Evolutionary conservation across 2,329 filamentous ascomycete genomes (phyloP).

Genomic region (Xylaria sp.): DNA sequence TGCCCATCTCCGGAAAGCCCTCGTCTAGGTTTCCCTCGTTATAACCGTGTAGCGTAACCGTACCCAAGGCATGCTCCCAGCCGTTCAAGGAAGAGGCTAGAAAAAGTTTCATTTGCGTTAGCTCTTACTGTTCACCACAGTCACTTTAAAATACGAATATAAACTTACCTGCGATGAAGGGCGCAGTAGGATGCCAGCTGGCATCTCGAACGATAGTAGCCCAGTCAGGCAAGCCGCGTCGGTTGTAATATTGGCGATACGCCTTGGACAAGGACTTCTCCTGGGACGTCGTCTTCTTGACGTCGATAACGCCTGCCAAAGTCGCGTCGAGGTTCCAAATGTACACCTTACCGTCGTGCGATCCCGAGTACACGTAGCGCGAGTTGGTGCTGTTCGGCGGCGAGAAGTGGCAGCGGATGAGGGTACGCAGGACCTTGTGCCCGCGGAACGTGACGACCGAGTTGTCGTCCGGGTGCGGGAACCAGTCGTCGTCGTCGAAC

Average conservation of each 20-base stretch:
- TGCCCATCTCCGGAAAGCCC: conserved; percentile 62
- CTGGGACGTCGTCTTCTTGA: conserved; percentile 70
- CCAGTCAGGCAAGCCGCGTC: conserved; percentile 66
- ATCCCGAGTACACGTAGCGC: conserved; percentile 91
- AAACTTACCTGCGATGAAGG: conserved; percentile 73
- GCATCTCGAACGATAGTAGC: conserved; percentile 84
- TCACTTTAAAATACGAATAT: too few species aligned
- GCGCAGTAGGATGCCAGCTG: conserved; percentile 87
- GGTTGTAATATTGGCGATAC: conserved; percentile 60
- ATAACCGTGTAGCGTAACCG: conserved; percentile 79
- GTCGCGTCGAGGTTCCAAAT: conserved; percentile 95
- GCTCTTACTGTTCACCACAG: neutral
- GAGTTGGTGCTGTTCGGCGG: conserved; percentile 85
- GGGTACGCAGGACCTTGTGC: conserved; percentile 84
- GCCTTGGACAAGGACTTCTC: conserved; percentile 62
- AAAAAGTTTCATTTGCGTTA: conserved; percentile 9
- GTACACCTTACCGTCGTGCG: conserved; percentile 86
- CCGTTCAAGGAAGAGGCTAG: conserved; percentile 84
- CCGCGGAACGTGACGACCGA: conserved; percentile 92
- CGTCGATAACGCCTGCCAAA: conserved; percentile 77
- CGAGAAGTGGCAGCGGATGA: conserved; percentile 95
- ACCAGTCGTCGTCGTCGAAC: conserved; percentile 70
- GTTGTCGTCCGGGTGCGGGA: conserved; percentile 82
- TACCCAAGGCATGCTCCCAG: conserved; percentile 73
- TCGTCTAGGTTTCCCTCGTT: conserved; percentile 73